phyloP scores from a whole-genome alignment of 768 basidiomycete genomes.

The Coprinopsis sp. region DNA sequence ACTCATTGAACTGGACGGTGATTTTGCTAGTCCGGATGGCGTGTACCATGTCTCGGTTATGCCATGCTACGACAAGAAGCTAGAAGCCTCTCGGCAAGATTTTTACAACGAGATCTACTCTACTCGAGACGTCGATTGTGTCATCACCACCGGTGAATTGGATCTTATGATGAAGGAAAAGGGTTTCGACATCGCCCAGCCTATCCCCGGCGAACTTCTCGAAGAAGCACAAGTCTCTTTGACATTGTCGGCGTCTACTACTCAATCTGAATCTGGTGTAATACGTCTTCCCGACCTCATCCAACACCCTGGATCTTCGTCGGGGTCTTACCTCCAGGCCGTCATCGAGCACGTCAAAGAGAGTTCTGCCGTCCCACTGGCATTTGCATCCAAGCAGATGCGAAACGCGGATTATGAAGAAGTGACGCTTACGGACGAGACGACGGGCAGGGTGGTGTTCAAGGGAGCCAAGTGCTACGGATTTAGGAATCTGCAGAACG shows the following conservation, averaged over 20 bases:
- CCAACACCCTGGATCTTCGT: conserved; percentile 77
- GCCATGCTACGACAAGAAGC: conserved; percentile 99
- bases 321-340: conserved; percentile 87
- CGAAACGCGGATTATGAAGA: conserved; percentile 80
- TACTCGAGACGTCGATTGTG: conserved; percentile 94
- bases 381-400: conserved; percentile 50
- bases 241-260: conserved; percentile 8
- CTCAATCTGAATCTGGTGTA: conserved; percentile 13
- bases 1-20: conserved; percentile 3
- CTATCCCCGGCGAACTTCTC: conserved; percentile 50
- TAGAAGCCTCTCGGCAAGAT: conserved; percentile 93
- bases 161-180: conserved; percentile 80
- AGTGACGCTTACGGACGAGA: conserved; percentile 45
- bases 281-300: conserved; percentile 65
- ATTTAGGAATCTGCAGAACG: conserved; percentile 94
- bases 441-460: conserved; percentile 65
- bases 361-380: conserved; percentile 40
- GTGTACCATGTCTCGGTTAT: conserved; percentile 97
- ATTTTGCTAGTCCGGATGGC: conserved; percentile 69
- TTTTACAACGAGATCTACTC: conserved; percentile 81
- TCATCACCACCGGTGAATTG: conserved; percentile 94
- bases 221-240: too few relatives aligned
- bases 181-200: conserved; percentile 65
- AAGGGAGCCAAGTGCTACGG: conserved; percentile 96
- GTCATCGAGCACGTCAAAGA: conserved; percentile 55